Conservation (phyloP, 2,329 filamentous ascomycete species). For the Botrytis galanthina region DNA sequence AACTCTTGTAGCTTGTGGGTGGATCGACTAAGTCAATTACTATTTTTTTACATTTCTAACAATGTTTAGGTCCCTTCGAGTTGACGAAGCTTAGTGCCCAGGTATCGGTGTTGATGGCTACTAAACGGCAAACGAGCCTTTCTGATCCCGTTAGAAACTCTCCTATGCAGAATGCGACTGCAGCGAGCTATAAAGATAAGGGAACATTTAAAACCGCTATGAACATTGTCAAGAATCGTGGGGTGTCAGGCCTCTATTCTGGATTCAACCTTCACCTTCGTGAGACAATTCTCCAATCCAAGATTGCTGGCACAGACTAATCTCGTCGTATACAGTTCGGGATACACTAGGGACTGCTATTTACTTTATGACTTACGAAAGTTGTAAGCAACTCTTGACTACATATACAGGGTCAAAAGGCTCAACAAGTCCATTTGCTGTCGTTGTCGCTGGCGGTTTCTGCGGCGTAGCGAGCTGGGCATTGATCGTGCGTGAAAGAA, state of each 20-base stretch:
- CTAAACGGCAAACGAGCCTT: slow-evolving; percentile 46
- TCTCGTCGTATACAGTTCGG: slow-evolving; percentile 53
- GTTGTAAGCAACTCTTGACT: slow-evolving; percentile 76
- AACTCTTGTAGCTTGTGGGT: slow-evolving; percentile 72
- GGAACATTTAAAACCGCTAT: slow-evolving; percentile 73
- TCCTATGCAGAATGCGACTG: slow-evolving; percentile 34
- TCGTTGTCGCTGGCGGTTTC: slow-evolving; percentile 73
- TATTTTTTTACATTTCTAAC: slow-evolving; percentile 22
- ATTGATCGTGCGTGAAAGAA: slow-evolving; percentile 28
- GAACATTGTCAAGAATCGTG: slow-evolving; percentile 73
- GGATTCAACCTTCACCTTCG: slow-evolving; percentile 76
- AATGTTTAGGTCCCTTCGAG: slow-evolving; percentile 68
- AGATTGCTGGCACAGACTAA: neutral
- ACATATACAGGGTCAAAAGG: slow-evolving; percentile 69
- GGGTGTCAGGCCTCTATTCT: slow-evolving; percentile 72
- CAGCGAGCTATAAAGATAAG: slow-evolving; percentile 72
- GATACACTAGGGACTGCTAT: slow-evolving; percentile 81
- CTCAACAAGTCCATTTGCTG: slow-evolving; percentile 75
- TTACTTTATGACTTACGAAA: slow-evolving; percentile 89
- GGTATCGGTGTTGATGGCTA: slow-evolving; percentile 74
- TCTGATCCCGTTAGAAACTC: slow-evolving; percentile 35
- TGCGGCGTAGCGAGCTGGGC: slow-evolving; percentile 86
- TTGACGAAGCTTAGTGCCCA: slow-evolving; percentile 87
- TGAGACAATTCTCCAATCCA: slow-evolving; percentile 48
- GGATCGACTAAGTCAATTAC: neutral